Evolutionary conservation across 2,329 filamentous ascomycete species (phyloP).

Genomic region (Fusarium sulawesiense): DNA sequence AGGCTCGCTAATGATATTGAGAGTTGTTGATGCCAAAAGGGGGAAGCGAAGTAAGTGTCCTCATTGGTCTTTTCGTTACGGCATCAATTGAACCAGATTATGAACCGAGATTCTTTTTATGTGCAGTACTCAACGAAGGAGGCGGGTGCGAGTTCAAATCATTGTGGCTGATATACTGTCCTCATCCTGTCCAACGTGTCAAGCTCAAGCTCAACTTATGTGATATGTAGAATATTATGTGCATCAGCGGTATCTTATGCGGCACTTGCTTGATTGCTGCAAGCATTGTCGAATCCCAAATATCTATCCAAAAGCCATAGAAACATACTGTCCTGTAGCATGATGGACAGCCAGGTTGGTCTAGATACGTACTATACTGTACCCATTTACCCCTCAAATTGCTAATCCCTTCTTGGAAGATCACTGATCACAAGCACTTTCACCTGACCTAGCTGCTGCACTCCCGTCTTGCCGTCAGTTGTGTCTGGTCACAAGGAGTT

Average conservation of each 20-base stretch:
- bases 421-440: constrained; percentile 36
- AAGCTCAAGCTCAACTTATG: background rate
- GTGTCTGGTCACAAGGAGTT: constrained; percentile 9
- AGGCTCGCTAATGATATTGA: constrained; percentile 7
- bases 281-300: constrained; percentile 19
- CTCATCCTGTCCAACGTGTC: background rate
- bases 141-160: constrained; percentile 28
- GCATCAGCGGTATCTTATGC: constrained; percentile 5
- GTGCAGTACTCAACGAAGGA: constrained; percentile 25
- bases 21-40: constrained; percentile 10
- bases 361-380: background rate
- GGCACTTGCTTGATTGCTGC: constrained; percentile 28
- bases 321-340: background rate
- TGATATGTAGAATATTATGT: background rate
- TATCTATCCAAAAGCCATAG: background rate
- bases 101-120: constrained; percentile 35
- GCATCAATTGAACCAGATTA: constrained; percentile 13
- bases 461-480: constrained; percentile 2
- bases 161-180: background rate
- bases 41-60: background rate
- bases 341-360: constrained; percentile 14
- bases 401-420: constrained; percentile 31
- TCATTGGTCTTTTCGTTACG: constrained; percentile 3
- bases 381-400: constrained; percentile 35
- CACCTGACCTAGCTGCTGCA: constrained; percentile 37